phyloP scores from a whole-genome alignment of 2,329 filamentous ascomycete genomes.

The Hypoxylon sp. region DNA sequence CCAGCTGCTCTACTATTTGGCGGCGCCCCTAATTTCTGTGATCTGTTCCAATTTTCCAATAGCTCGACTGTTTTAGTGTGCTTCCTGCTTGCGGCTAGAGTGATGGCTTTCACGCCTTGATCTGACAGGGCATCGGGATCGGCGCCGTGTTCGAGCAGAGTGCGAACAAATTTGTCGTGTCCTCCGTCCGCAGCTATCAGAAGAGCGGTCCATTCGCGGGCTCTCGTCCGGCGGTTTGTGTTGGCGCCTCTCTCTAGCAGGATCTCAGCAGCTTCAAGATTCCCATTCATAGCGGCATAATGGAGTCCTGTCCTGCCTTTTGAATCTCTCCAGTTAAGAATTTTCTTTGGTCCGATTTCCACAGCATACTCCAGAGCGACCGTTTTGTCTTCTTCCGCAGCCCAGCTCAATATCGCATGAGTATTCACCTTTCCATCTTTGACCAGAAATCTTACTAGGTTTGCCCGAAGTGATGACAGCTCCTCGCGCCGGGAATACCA shows the following conservation, averaged over 20 bases:
- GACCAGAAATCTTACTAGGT: neutral
- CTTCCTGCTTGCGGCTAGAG: neutral
- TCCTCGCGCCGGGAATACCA: neutral
- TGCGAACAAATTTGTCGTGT: neutral
- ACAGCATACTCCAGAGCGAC: neutral
- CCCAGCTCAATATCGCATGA: neutral
- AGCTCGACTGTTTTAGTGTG: conserved; percentile 1
- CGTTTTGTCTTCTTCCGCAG: neutral
- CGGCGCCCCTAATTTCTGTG: neutral
- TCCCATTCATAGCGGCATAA: neutral
- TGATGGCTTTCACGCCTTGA: neutral
- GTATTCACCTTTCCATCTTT: neutral
- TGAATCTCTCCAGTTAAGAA: conserved; percentile 5
- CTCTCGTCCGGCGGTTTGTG: neutral
- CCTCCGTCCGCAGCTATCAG: conserved; percentile 3
- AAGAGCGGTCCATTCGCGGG: conserved; percentile 8
- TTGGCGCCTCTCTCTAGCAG: conserved; percentile 1
- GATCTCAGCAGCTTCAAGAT: neutral
- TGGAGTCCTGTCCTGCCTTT: conserved; percentile 11
- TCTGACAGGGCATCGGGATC: conserved; percentile 3
- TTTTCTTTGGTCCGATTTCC: conserved; percentile 1
- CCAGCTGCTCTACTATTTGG: neutral
- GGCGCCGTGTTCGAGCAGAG: neutral
- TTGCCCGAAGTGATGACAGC: neutral
- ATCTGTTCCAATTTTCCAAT: neutral